A percentile compares a stretch with the other conserved stretches of the same genome.
phyloP scores from a whole-genome alignment of 192 early-diverging fungal genomes.

The Podila minutissima region DNA sequence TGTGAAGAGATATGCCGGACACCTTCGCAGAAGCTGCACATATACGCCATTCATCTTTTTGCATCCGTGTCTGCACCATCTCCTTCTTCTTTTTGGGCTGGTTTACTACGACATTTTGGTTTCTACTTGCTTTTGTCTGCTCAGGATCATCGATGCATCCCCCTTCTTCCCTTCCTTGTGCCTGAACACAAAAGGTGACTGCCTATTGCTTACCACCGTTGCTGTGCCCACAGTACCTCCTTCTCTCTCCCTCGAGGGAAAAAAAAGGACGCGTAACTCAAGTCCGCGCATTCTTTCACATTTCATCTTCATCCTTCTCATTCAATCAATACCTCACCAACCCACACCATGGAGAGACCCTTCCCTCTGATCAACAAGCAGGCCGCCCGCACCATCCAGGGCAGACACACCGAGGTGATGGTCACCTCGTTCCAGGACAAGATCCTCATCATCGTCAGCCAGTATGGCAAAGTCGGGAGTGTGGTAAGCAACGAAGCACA shows the following conservation, averaged over 20 bases:
- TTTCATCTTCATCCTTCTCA: not conserved
- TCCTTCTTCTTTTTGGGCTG: too few species aligned
- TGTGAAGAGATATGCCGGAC: too few species aligned
- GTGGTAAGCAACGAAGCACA: slow-evolving; percentile 44
- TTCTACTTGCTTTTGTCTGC: too few species aligned
- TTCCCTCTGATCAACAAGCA: slow-evolving; percentile 61
- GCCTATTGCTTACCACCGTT: not conserved
- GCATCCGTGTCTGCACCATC: too few species aligned
- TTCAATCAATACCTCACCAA: not conserved
- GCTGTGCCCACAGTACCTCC: not conserved
- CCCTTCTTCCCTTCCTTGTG: not conserved
- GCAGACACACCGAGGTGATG: slow-evolving; percentile 59
- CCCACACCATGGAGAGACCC: not conserved
- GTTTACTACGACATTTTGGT: not conserved
- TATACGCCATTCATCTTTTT: too few species aligned
- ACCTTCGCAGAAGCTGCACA: too few species aligned
- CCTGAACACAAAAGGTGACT: not conserved
- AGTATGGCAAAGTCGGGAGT: slow-evolving; percentile 65
- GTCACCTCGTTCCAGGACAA: slow-evolving; percentile 60
- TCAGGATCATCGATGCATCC: too few species aligned
- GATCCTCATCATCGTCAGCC: slow-evolving; percentile 62
- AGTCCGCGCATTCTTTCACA: not conserved
- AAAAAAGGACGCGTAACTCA: not conserved
- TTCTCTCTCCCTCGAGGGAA: not conserved
- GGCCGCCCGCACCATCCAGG: slow-evolving; percentile 53